phyloP scores from a whole-genome alignment of 345 rosid genomes.

The Streptanthus diversifolius region DNA sequence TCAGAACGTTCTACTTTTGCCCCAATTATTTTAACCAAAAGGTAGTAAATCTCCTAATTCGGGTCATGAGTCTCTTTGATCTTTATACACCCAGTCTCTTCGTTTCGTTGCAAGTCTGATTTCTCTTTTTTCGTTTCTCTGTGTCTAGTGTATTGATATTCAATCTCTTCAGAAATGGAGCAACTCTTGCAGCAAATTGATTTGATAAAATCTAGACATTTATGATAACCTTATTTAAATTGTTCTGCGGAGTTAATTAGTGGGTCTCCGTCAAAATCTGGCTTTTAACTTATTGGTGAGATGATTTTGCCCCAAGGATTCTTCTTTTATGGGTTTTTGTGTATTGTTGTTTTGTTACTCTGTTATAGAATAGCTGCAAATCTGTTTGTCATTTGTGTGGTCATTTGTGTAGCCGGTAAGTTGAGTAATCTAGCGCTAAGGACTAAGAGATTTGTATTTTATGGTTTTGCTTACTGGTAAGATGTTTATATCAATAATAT shows the following conservation, averaged over 20 bases:
- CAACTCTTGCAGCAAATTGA: neutral
- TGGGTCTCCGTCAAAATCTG: constrained; percentile 10
- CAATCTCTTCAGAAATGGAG: neutral
- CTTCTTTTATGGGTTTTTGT: neutral
- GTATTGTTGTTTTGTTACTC: neutral
- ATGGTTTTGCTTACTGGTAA: neutral
- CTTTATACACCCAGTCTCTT: neutral
- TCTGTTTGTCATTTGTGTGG: neutral
- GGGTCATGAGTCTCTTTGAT: neutral
- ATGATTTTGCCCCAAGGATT: neutral
- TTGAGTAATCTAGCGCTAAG: neutral
- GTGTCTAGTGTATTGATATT: neutral
- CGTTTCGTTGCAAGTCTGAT: neutral
- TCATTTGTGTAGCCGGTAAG: neutral
- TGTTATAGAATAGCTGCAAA: neutral
- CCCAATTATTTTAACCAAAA: neutral
- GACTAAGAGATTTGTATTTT: neutral
- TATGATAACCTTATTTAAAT: neutral
- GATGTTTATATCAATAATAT: too few relatives aligned
- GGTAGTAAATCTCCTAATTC: neutral
- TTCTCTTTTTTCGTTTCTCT: neutral
- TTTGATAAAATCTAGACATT: neutral
- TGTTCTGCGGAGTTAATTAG: neutral
- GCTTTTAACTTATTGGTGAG: neutral
- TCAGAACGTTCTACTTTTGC: neutral